phyloP scores from a whole-genome alignment of 2,329 filamentous ascomycete genomes.

The Corniculantispora saksenae region DNA sequence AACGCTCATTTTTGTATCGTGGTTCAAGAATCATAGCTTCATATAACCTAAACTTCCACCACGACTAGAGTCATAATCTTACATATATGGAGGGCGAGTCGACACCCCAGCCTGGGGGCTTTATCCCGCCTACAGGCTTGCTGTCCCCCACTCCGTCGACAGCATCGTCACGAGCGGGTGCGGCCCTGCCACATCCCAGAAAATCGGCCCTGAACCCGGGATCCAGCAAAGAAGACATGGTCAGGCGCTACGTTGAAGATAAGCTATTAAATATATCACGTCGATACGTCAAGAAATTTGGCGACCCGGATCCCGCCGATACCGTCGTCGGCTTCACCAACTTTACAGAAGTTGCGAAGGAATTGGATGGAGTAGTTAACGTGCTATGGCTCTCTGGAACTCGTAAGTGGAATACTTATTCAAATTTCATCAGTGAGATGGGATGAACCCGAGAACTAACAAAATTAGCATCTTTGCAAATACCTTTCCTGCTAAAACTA shows the following conservation, averaged over 20 bases:
- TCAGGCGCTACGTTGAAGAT: conserved; percentile 58
- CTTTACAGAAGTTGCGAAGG: conserved; percentile 70
- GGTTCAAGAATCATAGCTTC: background rate
- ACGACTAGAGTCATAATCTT: background rate
- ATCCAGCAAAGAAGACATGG: conserved; percentile 60
- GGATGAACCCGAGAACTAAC: background rate
- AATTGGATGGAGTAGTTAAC: conserved; percentile 74
- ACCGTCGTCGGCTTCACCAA: conserved; percentile 54
- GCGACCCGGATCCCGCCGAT: conserved; percentile 46
- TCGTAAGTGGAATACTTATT: conserved; percentile 56
- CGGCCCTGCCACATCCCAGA: conserved; percentile 57
- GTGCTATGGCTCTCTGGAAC: conserved; percentile 86
- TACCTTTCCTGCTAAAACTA: conserved; percentile 79
- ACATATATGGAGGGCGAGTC: conserved; percentile 28
- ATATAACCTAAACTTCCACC: background rate
- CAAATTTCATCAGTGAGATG: background rate
- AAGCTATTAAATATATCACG: conserved; percentile 55
- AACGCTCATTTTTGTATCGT: background rate
- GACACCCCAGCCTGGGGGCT: conserved; percentile 47
- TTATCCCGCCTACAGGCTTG: conserved; percentile 47
- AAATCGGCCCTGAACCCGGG: conserved; percentile 54
- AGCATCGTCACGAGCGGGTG: conserved; percentile 41
- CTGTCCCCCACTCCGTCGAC: conserved; percentile 58
- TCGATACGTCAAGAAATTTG: conserved; percentile 62
- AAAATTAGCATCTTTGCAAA: conserved; percentile 69